Evolutionary conservation across 1,139 yeast species (phyloP).

Genomic region (Saccharomyces hybrid): DNA sequence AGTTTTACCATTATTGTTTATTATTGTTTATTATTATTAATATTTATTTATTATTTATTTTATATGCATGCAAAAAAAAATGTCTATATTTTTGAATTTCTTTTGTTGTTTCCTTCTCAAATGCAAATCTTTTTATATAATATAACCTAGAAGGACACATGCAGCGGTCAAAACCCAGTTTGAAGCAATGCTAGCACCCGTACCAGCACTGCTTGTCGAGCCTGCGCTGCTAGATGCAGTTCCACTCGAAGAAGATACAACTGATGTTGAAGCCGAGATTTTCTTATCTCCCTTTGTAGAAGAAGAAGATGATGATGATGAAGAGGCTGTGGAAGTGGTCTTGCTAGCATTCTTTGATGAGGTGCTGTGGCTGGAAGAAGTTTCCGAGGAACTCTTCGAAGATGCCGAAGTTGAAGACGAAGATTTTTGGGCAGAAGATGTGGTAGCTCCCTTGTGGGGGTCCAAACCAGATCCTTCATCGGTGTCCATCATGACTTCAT

Average conservation of each 20-base stretch:
- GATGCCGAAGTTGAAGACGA: slow-evolving; percentile 9
- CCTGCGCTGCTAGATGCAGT: slow-evolving; percentile 3
- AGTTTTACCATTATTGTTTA: slow-evolving; percentile 8
- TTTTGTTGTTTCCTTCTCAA: not conserved
- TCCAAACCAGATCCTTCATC: slow-evolving; percentile 59
- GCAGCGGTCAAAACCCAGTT: not conserved
- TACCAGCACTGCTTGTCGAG: not conserved
- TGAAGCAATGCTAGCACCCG: not conserved
- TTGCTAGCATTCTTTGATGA: slow-evolving; percentile 3
- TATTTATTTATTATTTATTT: not conserved
- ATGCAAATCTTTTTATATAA: not conserved
- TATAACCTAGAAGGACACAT: not conserved
- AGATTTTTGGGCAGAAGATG: not conserved
- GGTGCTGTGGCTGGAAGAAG: not conserved
- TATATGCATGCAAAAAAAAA: not conserved
- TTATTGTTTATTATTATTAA: slow-evolving; percentile 13
- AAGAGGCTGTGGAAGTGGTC: slow-evolving; percentile 11
- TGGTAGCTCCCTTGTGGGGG: slow-evolving; percentile 35
- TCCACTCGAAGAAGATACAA: slow-evolving; percentile 9
- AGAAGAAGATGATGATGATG: slow-evolving; percentile 12
- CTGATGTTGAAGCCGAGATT: slow-evolving; percentile 14
- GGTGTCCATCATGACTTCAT: slow-evolving; percentile 51
- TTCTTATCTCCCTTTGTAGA: slow-evolving; percentile 3
- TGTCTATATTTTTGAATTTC: not conserved
- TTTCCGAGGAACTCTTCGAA: not conserved